Conservation (phyloP, 352 stramenopile species). For the Globisporangium canariense region DNA sequence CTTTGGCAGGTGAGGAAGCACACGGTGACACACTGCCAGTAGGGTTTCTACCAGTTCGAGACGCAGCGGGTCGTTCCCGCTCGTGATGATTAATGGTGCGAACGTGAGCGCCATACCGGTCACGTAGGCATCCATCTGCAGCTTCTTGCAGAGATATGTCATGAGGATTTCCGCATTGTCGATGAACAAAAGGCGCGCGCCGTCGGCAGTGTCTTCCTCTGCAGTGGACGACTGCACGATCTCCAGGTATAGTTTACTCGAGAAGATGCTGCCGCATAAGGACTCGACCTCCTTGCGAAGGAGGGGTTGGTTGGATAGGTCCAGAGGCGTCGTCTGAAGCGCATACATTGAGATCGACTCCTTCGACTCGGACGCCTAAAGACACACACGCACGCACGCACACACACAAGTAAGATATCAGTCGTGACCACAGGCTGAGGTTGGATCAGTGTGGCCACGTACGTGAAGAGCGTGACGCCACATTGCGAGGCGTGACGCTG, state of each 20-base stretch:
- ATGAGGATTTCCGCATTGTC: conserved; percentile 72
- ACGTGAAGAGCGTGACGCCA: conserved; percentile 60
- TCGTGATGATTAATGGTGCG: conserved; percentile 46
- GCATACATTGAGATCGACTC: conserved; percentile 68
- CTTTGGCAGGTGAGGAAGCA: conserved; percentile 50
- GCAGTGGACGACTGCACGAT: conserved; percentile 22
- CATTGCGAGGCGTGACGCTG: conserved; percentile 40
- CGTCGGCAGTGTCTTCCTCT: conserved; percentile 40
- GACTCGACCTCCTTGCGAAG: conserved; percentile 70
- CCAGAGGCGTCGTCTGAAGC: conserved; percentile 58
- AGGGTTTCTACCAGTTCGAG: conserved; percentile 57
- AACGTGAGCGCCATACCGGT: conserved; percentile 52
- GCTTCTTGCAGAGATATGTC: conserved; percentile 61
- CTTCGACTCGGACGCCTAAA: conserved; percentile 19
- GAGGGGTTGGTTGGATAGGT: conserved; percentile 44
- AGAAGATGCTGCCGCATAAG: conserved; percentile 62
- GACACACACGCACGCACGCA: neutral
- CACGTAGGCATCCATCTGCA: conserved; percentile 46
- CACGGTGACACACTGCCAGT: conserved; percentile 35
- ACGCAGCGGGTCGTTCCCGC: conserved; percentile 65
- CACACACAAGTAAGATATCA: neutral
- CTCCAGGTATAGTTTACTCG: conserved; percentile 46
- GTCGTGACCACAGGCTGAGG: neutral
- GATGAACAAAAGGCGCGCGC: conserved; percentile 64
- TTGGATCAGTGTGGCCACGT: neutral